These are phyloP conservation scores for Physcomitrium patens DNA, from an alignment of 225 moss, liverwort and hornwort genomes.

Conservation along the genomic window DNA sequence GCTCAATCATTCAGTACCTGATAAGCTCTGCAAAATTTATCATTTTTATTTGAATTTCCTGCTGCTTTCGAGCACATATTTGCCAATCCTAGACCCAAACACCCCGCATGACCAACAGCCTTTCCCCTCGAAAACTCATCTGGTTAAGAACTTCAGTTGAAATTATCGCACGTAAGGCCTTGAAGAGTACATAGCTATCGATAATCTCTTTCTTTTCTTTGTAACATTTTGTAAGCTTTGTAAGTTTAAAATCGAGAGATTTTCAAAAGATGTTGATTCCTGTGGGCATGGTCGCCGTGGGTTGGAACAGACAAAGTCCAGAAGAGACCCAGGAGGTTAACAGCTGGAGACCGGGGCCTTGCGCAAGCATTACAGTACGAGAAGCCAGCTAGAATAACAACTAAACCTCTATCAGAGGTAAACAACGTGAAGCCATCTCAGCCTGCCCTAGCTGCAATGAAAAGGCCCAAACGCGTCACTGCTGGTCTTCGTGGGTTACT, in stretches of 20 bases:
- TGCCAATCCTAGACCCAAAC: not conserved
- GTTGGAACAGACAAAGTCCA: slow-evolving; percentile 26
- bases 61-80: not conserved
- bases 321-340: slow-evolving; percentile 44
- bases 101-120: too few species aligned
- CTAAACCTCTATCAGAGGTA: slow-evolving; percentile 38
- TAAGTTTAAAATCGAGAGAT: too few species aligned
- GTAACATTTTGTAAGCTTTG: too few species aligned
- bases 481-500: slow-evolving; percentile 42
- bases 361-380: slow-evolving; percentile 47
- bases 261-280: not conserved
- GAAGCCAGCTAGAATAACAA: slow-evolving; percentile 31
- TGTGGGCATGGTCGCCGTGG: slow-evolving; percentile 10
- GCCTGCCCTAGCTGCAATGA: slow-evolving; percentile 34
- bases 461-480: slow-evolving; percentile 47
- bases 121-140: too few species aligned
- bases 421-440: slow-evolving; percentile 35
- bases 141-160: too few species aligned
- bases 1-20: not conserved
- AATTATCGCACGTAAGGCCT: too few species aligned
- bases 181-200: too few species aligned
- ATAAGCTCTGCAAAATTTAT: not conserved
- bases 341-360: slow-evolving; percentile 48
- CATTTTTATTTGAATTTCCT: not conserved
- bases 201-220: too few species aligned